Conservation (phyloP, 176 grass and related monocot species). For the Avena insularis region DNA sequence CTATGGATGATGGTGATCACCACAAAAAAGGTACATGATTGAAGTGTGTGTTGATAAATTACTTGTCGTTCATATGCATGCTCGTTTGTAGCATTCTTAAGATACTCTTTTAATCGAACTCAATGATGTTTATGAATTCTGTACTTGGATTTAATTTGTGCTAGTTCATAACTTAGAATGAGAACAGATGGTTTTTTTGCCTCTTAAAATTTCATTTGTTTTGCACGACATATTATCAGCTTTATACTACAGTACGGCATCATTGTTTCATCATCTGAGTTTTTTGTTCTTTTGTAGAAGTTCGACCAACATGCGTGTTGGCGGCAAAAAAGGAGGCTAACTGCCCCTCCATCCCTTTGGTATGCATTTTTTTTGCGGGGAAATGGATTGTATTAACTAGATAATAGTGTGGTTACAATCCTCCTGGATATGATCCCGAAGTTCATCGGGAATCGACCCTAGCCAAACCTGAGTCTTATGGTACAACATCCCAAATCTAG, state of each 20-base stretch:
- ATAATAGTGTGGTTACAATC: too few species aligned
- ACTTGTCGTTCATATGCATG: not conserved
- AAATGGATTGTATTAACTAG: too few species aligned
- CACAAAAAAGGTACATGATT: conserved; percentile 50
- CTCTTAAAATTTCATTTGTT: not conserved
- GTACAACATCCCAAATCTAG: too few species aligned
- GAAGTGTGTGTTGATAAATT: not conserved
- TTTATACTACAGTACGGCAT: not conserved
- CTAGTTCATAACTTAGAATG: not conserved
- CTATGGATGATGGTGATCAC: conserved; percentile 59
- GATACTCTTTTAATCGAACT: not conserved
- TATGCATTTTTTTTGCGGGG: not conserved
- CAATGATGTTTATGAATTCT: not conserved
- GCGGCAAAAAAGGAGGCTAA: too few species aligned
- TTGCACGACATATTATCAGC: conserved; percentile 5
- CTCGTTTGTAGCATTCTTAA: not conserved
- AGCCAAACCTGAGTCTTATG: too few species aligned
- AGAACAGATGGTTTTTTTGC: not conserved
- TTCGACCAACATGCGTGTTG: not conserved
- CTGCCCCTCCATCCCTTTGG: conserved; percentile 38
- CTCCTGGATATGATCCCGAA: too few species aligned
- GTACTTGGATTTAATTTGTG: not conserved
- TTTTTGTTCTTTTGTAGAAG: not conserved
- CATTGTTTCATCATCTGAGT: not conserved
- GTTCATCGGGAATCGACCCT: too few species aligned